Base-by-base conservation (phyloP, 352 stramenopile genomes). In the Peronosclerospora sorghi region DNA sequence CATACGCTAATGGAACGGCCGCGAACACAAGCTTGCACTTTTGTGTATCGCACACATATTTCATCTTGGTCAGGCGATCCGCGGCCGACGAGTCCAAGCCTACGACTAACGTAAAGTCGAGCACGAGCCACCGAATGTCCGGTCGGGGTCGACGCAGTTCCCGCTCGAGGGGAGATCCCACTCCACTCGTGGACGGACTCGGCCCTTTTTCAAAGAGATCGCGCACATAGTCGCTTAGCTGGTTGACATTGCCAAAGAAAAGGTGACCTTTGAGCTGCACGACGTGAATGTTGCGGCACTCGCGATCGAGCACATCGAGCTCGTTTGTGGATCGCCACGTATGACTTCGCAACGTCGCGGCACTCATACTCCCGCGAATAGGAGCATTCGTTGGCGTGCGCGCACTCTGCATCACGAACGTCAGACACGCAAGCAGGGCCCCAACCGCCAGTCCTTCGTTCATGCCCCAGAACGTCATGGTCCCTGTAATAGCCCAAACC, bases 381-480 rank as follows among this genome's bases (percentile, higher is more conserved):
- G 86, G 85, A 7, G 86, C 80, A 19, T 83, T 82, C 14, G 93
- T 92, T 2, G 74, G 74, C 4, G 72, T 61, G 21, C 76, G 77
- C 9, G 90, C 82, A 54, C 71, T 84, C 44, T 96, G 83, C 51
- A 95, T 72, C 14, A 89, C 83, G 64, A 96, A 97, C 0, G 85
- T 95, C 36, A 87, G 76, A 21, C 93, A 81, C 5, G 88, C 86
- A 8, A 92, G 59, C 44, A 96, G 51, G 6, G 82, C 72, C 13
- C 87, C 91, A 35, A 94, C 81, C 2, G 89, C 71, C 27, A 97
- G 71, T 8, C 76, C 76, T 30, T 89, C 65, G 56, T 86, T 93
- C 85, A 97, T 97, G 4, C 88, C 88, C 73, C 75, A 92, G 28
- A 93, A 80, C 7, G 83, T 95, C 88, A 97, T 96, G 15, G 81